A percentile compares a stretch with the other conserved stretches of the same genome.
Conservation (phyloP, 352 stramenopile species). For the Elongisporangium anandrum region DNA sequence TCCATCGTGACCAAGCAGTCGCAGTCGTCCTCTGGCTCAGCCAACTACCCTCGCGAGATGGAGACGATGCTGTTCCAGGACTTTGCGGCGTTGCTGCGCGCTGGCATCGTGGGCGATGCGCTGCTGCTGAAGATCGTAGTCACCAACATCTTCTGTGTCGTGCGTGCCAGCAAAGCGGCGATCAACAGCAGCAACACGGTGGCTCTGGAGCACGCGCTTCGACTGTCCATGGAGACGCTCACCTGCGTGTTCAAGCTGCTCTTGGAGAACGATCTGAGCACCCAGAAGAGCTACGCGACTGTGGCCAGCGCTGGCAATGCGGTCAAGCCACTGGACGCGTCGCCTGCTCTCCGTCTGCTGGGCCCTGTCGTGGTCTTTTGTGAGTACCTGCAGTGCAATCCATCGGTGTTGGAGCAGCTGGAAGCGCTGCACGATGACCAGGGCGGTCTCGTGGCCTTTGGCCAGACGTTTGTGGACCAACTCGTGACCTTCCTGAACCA, state of each 20-base stretch:
- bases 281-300: background rate
- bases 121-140: conserved; percentile 75
- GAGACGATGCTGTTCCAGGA: conserved; percentile 61
- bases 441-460: conserved; percentile 18
- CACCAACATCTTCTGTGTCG: conserved; percentile 76
- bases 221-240: conserved; percentile 42
- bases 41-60: conserved; percentile 62
- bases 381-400: conserved; percentile 56
- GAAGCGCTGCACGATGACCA: conserved; percentile 19
- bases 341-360: conserved; percentile 29
- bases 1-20: conserved; percentile 25
- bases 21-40: background rate
- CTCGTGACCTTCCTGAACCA: conserved; percentile 62
- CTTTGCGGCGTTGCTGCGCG: conserved; percentile 43
- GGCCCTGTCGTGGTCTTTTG: conserved; percentile 62
- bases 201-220: conserved; percentile 41
- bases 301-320: conserved; percentile 3
- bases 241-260: conserved; percentile 52
- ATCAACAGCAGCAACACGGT: conserved; percentile 5
- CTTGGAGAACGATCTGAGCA: conserved; percentile 16
- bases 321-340: conserved; percentile 15
- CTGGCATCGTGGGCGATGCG: conserved; percentile 62
- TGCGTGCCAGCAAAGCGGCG: conserved; percentile 18
- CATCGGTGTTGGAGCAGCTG: conserved; percentile 36
- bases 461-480: conserved; percentile 33